Evolutionary conservation across 108 stramenopile species (phyloP).

Genomic region (Aureococcus anophagefferens): DNA sequence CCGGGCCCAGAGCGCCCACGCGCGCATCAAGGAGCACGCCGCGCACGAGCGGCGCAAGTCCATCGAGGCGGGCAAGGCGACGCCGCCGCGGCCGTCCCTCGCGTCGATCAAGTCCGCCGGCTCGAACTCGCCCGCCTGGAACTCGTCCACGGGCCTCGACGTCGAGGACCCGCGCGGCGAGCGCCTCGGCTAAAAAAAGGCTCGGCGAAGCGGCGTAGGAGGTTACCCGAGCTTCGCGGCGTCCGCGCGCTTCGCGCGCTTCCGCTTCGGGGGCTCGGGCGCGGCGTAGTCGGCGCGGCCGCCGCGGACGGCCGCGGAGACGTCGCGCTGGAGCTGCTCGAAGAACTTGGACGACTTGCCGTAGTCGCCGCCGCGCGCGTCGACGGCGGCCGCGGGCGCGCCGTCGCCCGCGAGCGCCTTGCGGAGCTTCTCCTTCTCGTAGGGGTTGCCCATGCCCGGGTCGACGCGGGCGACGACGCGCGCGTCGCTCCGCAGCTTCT

Average conservation of each 20-base stretch:
- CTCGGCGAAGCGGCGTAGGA: too few relatives aligned
- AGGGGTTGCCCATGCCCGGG: constrained; percentile 16
- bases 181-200: too few relatives aligned
- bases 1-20: too few relatives aligned
- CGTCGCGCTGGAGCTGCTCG: constrained; percentile 25
- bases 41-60: too few relatives aligned
- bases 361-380: constrained; percentile 13
- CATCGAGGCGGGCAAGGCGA: too few relatives aligned
- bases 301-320: not conserved
- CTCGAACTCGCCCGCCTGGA: too few relatives aligned
- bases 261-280: not conserved
- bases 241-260: not conserved
- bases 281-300: not conserved
- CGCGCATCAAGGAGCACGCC: too few relatives aligned
- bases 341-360: constrained; percentile 34
- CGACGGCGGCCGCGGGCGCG: not conserved
- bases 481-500: constrained; percentile 2
- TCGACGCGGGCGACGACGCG: constrained; percentile 8
- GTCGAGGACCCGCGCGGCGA: too few relatives aligned
- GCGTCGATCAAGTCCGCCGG: too few relatives aligned
- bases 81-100: too few relatives aligned
- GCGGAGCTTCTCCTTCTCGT: constrained; percentile 20
- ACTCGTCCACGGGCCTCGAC: too few relatives aligned
- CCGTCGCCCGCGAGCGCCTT: not conserved
- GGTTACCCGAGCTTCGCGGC: not conserved